Base-by-base conservation (phyloP, 352 stramenopile species). In the Poterioochromonas sp. region DNA sequence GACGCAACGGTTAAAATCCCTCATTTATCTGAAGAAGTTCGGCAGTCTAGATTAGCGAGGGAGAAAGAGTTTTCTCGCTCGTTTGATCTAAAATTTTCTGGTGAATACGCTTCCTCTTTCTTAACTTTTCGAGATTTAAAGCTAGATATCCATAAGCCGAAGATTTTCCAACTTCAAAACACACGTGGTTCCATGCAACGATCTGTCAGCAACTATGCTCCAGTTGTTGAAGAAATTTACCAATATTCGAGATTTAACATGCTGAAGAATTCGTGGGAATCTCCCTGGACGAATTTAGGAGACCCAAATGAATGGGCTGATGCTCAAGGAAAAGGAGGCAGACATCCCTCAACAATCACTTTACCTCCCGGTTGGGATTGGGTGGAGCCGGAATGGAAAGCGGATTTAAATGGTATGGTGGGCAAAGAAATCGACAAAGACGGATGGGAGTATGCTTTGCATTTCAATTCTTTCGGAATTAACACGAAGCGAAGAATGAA, bases 191-290 rank as follows among this genome's bases (percentile, higher is more conserved):
- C n/a, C n/a, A n/a, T 20, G 51, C 51, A 62, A 34, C 51, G 8
- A 62, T 43, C 62, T 47, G 34, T 71, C 20, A 11, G 8, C 11
- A 47, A 71, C 2, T 5, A 15, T 15, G 54, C 8, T 5, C 71
- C 71, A 11, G 32, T 78, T 20, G 58, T 79, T 70, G 73, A 79
- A 60, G 73, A 71, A 32, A 34, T 73, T 1, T 79, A 54, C 35
- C 5, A 79, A 62, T 44, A 79, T 60, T 29, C 29, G 22, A 11
- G 73, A 41, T 79, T 65, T 44, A 29, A 69, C 22, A 1, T 37
- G 1, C 18, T 79, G 18, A 12, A 47, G 32, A 40, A 26, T 26
- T 18, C 8, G 26, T 79, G 73, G 73, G 1, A 34, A 1, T 0
- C 70, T 15, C 73, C 73, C 11, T 79, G n/a, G 26, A 8, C 62